Evolutionary conservation across 139 green algal species (phyloP).

Genomic region (Tetradesmus obliquus): DNA sequence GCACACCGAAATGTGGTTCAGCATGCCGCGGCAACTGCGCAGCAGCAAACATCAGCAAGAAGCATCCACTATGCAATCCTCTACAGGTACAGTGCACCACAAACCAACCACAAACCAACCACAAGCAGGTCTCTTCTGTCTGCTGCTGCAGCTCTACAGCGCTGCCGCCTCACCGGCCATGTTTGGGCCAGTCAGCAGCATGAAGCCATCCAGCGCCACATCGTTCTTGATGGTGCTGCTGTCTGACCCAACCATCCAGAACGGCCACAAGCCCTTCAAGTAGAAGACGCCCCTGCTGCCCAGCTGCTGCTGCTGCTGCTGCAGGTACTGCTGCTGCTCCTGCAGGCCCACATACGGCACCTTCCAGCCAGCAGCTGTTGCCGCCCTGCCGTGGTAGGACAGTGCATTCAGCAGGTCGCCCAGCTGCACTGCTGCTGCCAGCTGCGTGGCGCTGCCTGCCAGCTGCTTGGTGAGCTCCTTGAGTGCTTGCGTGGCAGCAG

Average conservation of each 20-base stretch:
- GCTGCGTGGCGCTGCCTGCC: background rate
- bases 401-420: conserved; percentile 8
- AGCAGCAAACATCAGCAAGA: background rate
- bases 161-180: conserved; percentile 75
- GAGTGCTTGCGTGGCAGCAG: background rate
- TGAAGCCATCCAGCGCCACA: conserved; percentile 67
- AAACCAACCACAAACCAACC: background rate
- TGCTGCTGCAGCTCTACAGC: too few species aligned
- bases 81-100: background rate
- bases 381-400: background rate
- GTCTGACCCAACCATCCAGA: conserved; percentile 76
- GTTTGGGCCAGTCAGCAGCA: conserved; percentile 92
- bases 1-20: background rate
- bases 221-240: conserved; percentile 64
- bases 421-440: conserved; percentile 29
- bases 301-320: background rate
- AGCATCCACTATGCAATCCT: background rate
- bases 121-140: background rate
- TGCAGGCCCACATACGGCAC: background rate
- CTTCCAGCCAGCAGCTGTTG: background rate
- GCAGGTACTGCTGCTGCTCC: conserved; percentile 23
- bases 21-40: background rate
- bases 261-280: conserved; percentile 78
- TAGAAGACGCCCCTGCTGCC: conserved; percentile 15
- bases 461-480: background rate